Evolutionary conservation across 805 yeast species (phyloP).

Genomic region (Wickerhamiella allomyrinae): DNA sequence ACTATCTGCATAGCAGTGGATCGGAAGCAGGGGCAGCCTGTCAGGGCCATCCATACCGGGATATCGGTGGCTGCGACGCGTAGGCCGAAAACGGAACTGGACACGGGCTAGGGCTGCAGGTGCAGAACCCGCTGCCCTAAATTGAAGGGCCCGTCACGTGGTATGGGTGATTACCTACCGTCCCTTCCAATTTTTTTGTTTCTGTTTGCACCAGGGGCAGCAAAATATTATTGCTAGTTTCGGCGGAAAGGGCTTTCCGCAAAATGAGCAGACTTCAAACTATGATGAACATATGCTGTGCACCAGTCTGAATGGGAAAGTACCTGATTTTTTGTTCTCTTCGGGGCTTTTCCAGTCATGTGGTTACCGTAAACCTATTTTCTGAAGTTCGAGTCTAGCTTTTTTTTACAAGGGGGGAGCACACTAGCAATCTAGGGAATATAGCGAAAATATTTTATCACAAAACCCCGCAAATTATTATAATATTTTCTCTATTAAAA

Average conservation of each 20-base stretch:
- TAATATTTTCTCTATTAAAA: no score
- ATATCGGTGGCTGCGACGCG: background rate
- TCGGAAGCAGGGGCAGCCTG: no score
- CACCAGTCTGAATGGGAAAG: constrained; percentile 24
- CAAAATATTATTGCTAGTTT: background rate
- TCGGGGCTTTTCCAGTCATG: constrained; percentile 9
- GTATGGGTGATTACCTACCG: background rate
- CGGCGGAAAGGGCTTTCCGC: background rate
- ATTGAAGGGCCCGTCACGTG: background rate
- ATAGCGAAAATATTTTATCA: no score
- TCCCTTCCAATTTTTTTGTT: background rate
- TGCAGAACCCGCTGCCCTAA: background rate
- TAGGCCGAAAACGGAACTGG: background rate
- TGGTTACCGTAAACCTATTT: constrained; percentile 15
- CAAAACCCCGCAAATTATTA: no score
- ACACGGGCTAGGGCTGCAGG: constrained; percentile 1
- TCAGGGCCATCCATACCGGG: no score
- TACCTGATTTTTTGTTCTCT: constrained; percentile 16
- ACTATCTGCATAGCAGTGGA: no score
- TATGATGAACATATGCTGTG: constrained; percentile 17
- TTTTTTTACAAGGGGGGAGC: no score
- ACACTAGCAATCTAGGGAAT: no score
- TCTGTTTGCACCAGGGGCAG: no score
- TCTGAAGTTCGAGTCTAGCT: constrained; percentile 9
- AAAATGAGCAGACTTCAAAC: background rate